These are phyloP conservation scores for Sphagnurus paluster DNA, from an alignment of 1,284 basidiomycete species.

Conservation along the genomic window DNA sequence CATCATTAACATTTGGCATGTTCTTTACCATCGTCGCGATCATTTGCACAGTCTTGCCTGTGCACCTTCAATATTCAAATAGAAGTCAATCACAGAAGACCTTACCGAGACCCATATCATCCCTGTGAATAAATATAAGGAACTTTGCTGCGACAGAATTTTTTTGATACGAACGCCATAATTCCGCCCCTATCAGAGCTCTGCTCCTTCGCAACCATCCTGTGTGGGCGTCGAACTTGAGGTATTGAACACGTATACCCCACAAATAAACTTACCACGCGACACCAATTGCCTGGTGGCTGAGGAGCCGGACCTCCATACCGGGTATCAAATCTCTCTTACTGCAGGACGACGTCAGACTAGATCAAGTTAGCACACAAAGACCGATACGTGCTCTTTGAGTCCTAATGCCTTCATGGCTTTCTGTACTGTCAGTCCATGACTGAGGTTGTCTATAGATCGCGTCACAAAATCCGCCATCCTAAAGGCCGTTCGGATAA, in stretches of 20 bases:
- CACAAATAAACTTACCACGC: conserved; percentile 47
- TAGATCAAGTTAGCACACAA: background rate
- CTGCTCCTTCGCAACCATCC: conserved; percentile 63
- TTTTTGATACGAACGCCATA: conserved; percentile 53
- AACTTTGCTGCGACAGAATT: background rate
- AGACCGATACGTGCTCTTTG: conserved; percentile 37
- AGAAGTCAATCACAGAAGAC: conserved; percentile 4
- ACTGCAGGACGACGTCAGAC: conserved; percentile 29
- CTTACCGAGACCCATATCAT: conserved; percentile 89
- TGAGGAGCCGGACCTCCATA: conserved; percentile 63
- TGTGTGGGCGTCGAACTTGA: conserved; percentile 23
- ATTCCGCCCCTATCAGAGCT: conserved; percentile 65
- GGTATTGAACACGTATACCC: background rate
- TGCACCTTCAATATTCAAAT: background rate
- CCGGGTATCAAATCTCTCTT: conserved; percentile 56
- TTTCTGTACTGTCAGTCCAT: conserved; percentile 49
- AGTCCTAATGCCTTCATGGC: conserved; percentile 53
- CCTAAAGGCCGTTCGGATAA: conserved; percentile 28
- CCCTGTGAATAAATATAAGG: conserved; percentile 38
- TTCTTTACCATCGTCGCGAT: conserved; percentile 71
- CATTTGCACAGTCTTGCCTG: conserved; percentile 71
- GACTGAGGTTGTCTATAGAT: conserved; percentile 54
- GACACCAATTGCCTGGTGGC: conserved; percentile 74
- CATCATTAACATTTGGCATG: conserved; percentile 45
- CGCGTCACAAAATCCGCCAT: conserved; percentile 60